Percentiles rank a stretch among this genome's conserved stretches.
Evolutionary conservation across 176 grass and related monocot species (phyloP).

Genomic region (Tillandsia leiboldiana): DNA sequence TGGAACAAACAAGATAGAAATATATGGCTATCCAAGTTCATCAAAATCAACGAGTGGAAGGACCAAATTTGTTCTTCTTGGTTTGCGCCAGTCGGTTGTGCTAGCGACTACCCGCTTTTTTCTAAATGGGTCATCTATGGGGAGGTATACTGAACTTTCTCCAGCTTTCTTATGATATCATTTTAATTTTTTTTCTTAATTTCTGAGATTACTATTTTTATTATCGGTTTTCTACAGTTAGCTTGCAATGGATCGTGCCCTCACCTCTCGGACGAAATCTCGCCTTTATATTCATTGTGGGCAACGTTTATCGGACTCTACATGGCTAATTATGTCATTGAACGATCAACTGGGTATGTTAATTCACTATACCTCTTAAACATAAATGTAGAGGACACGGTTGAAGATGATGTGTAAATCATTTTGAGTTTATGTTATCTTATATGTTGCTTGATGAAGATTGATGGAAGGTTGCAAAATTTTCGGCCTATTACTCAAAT

Average conservation of each 20-base stretch:
- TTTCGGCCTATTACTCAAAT: conserved; percentile 1
- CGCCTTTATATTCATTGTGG: conserved; percentile 88
- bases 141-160: conserved; percentile 40
- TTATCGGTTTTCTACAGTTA: conserved; percentile 49
- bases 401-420: neutral
- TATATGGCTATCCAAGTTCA: conserved; percentile 48
- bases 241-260: conserved; percentile 58
- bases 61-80: conserved; percentile 95
- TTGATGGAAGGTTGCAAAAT: neutral
- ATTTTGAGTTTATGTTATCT: neutral
- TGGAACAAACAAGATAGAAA: conserved; percentile 90
- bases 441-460: neutral
- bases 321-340: conserved; percentile 93
- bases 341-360: conserved; percentile 87
- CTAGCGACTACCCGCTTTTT: conserved; percentile 84
- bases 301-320: conserved; percentile 94
- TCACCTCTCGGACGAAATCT: conserved; percentile 57
- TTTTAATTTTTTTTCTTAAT: conserved; percentile 1
- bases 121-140: conserved; percentile 99
- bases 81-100: conserved; percentile 93
- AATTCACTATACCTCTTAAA: conserved; percentile 11
- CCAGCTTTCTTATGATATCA: neutral
- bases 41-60: conserved; percentile 83
- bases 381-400: neutral
- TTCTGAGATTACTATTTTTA: conserved; percentile 8